Percentiles rank a stretch among this genome's conserved stretches.
Conservation (phyloP, 148 eudicot species). For the Simmondsia chinensis region DNA sequence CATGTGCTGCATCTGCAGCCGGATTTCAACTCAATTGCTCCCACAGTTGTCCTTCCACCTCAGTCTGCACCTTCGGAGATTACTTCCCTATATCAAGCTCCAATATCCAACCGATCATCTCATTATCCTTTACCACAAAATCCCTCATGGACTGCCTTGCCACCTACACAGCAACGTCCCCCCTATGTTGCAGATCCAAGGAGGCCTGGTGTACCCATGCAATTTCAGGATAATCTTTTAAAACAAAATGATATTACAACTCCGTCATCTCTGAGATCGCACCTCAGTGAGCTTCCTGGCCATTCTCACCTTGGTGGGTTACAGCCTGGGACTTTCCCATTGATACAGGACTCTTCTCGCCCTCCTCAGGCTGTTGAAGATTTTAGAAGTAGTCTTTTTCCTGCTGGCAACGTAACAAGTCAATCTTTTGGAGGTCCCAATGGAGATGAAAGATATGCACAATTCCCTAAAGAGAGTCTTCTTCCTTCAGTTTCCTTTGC, state of each 20-base stretch:
- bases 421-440: constrained; percentile 28
- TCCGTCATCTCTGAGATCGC: constrained; percentile 26
- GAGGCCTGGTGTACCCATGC: constrained; percentile 21
- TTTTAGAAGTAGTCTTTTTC: constrained; percentile 12
- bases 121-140: constrained; percentile 32
- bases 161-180: constrained; percentile 41
- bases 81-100: constrained; percentile 29
- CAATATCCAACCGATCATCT: constrained; percentile 34
- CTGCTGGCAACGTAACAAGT: constrained; percentile 21
- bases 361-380: constrained; percentile 10
- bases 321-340: constrained; percentile 26
- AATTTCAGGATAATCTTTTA: constrained; percentile 35
- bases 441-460: constrained; percentile 28
- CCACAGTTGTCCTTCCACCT: constrained; percentile 13
- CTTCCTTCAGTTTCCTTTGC: constrained; percentile 22
- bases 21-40: constrained; percentile 20
- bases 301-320: constrained; percentile 32
- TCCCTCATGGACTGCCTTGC: constrained; percentile 35
- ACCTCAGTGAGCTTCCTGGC: constrained; percentile 20
- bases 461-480: constrained; percentile 22
- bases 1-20: constrained; percentile 12
- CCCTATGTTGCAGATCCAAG: constrained; percentile 20
- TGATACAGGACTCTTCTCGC: constrained; percentile 13
- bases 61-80: constrained; percentile 17
- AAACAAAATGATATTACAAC: constrained; percentile 28